Evolutionary conservation across 192 early-diverging fungal genomes (phyloP).

Genomic region (Coemansia interrupta): DNA sequence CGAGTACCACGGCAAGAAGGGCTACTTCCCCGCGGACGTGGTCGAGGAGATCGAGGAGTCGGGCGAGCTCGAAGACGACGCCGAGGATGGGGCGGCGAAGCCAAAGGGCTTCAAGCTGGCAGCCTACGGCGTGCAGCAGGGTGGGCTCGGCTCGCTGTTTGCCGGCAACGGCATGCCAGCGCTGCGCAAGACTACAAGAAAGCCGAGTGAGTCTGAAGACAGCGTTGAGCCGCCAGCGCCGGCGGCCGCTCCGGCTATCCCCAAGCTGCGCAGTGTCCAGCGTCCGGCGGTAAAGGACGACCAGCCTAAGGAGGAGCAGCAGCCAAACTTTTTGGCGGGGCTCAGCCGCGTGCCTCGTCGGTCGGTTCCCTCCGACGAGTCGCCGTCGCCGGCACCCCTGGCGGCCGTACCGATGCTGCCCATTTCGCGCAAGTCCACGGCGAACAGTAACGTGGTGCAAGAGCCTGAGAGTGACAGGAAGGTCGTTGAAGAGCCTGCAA

Average conservation of each 20-base stretch:
- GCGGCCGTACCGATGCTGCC: conserved; percentile 18
- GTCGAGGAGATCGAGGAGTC: conserved; percentile 48
- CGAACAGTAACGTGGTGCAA: background rate
- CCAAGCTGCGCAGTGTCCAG: conserved; percentile 48
- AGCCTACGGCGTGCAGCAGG: conserved; percentile 75
- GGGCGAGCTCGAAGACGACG: conserved; percentile 27
- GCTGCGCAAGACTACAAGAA: conserved; percentile 59
- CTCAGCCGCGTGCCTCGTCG: conserved; percentile 44
- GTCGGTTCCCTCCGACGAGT: conserved; percentile 23
- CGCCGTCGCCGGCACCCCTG: conserved; percentile 11
- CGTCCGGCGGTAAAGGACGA: conserved; percentile 25
- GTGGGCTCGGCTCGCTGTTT: conserved; percentile 72
- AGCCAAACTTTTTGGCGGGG: conserved; percentile 41
- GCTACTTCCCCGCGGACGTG: conserved; percentile 65
- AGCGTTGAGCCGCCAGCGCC: background rate
- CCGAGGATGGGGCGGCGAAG: conserved; percentile 11
- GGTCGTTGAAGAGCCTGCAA: background rate
- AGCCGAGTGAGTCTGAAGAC: conserved; percentile 25
- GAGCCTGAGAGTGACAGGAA: conserved; percentile 2
- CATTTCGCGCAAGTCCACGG: conserved; percentile 12
- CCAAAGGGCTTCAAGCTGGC: conserved; percentile 61
- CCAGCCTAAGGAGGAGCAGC: conserved; percentile 24
- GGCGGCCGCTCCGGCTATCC: conserved; percentile 21
- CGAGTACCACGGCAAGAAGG: conserved; percentile 74
- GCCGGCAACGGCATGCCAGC: conserved; percentile 66